phyloP scores from a whole-genome alignment of 1,284 basidiomycete genomes.

The Lignosus rhinocerotis region DNA sequence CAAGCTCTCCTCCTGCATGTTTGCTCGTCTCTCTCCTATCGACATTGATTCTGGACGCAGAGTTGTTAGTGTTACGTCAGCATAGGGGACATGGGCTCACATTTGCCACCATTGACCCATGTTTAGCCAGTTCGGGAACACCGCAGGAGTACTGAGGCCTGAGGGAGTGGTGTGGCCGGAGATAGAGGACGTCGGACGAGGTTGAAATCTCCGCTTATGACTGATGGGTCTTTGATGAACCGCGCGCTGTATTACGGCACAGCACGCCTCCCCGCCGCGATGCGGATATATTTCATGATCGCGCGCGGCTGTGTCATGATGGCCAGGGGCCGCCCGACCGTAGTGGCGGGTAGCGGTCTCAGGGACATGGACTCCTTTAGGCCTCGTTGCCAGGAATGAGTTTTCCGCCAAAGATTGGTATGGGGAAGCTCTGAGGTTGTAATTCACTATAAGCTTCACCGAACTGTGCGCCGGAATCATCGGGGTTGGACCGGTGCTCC shows the following conservation, averaged over 20 bases:
- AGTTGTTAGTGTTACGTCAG: not conserved
- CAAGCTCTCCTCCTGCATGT: slow-evolving; percentile 5
- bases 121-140: not conserved
- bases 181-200: no score
- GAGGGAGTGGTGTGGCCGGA: no score
- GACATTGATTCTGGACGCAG: slow-evolving; percentile 1
- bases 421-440: no score
- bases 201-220: no score
- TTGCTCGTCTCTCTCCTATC: slow-evolving; percentile 6
- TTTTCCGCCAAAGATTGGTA: no score
- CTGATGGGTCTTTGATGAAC: not conserved
- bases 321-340: not conserved
- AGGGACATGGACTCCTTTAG: not conserved
- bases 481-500: not conserved
- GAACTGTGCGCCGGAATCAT: no score
- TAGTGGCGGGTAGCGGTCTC: not conserved
- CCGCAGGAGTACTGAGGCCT: no score
- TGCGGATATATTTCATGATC: not conserved
- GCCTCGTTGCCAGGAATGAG: no score
- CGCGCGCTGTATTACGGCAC: not conserved
- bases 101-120: slow-evolving; percentile 11
- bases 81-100: not conserved
- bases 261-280: not conserved
- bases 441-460: no score
- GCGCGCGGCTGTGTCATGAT: not conserved